A percentile compares a stretch with the other conserved stretches of the same genome.
These are phyloP conservation scores for Pleurotus tuoliensis DNA, from an alignment of 768 basidiomycete genomes.

Conservation along the genomic window DNA sequence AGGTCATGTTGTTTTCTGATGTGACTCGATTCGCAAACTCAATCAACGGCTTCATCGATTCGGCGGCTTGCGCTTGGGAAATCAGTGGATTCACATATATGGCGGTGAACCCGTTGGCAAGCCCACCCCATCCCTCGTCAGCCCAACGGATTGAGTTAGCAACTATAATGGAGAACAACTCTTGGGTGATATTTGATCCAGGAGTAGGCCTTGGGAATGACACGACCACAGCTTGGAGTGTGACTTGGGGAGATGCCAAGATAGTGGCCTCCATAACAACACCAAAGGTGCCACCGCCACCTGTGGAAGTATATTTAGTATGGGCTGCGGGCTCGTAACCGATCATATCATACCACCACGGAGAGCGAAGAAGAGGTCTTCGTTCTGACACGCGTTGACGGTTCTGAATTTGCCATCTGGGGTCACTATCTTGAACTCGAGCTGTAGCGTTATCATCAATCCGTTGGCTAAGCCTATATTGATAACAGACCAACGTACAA, in stretches of 20 bases:
- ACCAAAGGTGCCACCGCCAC: conserved; percentile 45
- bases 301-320: conserved; percentile 13
- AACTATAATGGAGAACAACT: conserved; percentile 32
- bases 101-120: conserved; percentile 30
- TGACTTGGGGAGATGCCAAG: conserved; percentile 32
- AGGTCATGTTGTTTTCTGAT: conserved; percentile 11
- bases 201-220: conserved; percentile 19
- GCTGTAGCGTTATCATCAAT: conserved; percentile 17
- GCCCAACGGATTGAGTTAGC: conserved; percentile 39
- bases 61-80: conserved; percentile 28
- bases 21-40: conserved; percentile 28
- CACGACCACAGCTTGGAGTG: conserved; percentile 33
- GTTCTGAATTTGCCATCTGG: conserved; percentile 43
- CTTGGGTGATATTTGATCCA: conserved; percentile 19
- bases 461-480: neutral
- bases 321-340: too few species aligned
- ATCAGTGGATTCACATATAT: conserved; percentile 43
- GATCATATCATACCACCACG: conserved; percentile 30
- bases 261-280: conserved; percentile 36
- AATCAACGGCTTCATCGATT: conserved; percentile 38
- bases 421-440: conserved; percentile 51
- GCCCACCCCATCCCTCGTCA: conserved; percentile 47
- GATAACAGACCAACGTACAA: conserved; percentile 23
- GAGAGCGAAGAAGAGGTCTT: conserved; percentile 53
- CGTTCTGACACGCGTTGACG: conserved; percentile 45